Conservation (phyloP, 1,284 basidiomycete species). For the Rhodotorula sp. region DNA sequence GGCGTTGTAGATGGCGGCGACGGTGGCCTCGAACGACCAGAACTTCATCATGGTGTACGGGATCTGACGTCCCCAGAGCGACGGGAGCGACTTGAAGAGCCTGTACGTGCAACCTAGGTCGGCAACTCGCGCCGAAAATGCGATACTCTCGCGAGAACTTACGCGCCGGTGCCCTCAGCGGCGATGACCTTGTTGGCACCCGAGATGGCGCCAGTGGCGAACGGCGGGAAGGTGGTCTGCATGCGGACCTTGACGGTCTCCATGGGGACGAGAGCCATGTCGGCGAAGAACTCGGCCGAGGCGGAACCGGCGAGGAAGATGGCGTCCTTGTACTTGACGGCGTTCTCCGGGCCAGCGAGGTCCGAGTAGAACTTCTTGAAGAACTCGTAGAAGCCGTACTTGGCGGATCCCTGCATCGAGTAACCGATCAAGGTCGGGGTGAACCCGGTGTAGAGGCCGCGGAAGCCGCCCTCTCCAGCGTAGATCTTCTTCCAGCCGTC, state of each 20-base stretch:
- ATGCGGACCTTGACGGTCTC: conserved; percentile 49
- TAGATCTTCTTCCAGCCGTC: conserved; percentile 48
- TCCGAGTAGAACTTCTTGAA: conserved; percentile 46
- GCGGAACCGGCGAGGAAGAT: conserved; percentile 49
- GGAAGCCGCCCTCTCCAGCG: conserved; percentile 44
- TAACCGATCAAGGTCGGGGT: conserved; percentile 47
- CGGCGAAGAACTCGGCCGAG: conserved; percentile 48
- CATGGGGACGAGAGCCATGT: conserved; percentile 47
- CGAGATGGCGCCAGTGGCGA: conserved; percentile 41
- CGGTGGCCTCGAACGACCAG: conserved; percentile 47
- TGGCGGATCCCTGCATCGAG: conserved; percentile 47
- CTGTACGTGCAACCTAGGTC: not conserved
- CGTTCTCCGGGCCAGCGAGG: conserved; percentile 46
- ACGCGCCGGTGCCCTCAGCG: conserved; percentile 45
- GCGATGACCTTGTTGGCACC: conserved; percentile 45
- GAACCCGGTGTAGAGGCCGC: conserved; percentile 48
- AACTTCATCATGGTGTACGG: conserved; percentile 47
- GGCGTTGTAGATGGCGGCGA: conserved; percentile 40
- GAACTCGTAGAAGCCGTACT: conserved; percentile 48
- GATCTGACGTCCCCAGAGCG: conserved; percentile 48
- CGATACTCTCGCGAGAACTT: not conserved
- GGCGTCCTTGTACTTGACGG: conserved; percentile 47
- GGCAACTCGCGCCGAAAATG: not conserved
- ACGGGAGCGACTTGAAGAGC: conserved; percentile 47
- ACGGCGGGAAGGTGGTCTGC: conserved; percentile 48